These are phyloP conservation scores for Oryza meyeriana DNA, from an alignment of 176 grass and related monocot species.

Conservation along the genomic window DNA sequence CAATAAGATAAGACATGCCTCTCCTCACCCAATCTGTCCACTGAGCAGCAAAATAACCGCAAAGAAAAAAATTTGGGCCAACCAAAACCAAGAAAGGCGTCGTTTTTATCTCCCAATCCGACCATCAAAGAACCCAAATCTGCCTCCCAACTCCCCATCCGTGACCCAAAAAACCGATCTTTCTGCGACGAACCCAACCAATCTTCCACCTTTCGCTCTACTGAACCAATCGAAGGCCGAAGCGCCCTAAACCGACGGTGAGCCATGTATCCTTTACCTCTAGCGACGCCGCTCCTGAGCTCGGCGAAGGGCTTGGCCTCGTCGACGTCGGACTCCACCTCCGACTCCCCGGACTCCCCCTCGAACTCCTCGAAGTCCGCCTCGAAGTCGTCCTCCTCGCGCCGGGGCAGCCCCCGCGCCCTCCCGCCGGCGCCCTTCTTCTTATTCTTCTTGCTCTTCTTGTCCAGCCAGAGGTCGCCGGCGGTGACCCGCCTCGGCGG, in stretches of 20 bases:
- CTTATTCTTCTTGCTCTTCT: slow-evolving; percentile 34
- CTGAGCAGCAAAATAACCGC: not conserved
- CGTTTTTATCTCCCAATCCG: not conserved
- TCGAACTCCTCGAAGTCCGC: slow-evolving; percentile 35
- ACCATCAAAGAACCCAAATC: not conserved
- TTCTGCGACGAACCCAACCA: not conserved
- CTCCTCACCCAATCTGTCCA: not conserved
- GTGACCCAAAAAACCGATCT: not conserved
- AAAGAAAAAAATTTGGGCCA: not conserved
- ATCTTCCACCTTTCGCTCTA: not conserved
- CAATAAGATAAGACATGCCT: not conserved
- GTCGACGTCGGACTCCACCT: slow-evolving; percentile 44
- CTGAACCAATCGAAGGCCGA: not conserved
- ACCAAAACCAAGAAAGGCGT: not conserved
- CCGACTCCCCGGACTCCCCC: slow-evolving; percentile 53
- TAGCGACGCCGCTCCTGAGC: not conserved
- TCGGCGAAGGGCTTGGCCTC: slow-evolving; percentile 35
- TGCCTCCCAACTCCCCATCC: not conserved
- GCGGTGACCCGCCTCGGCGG: slow-evolving; percentile 40
- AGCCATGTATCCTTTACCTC: slow-evolving; percentile 32
- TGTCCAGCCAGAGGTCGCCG: slow-evolving; percentile 52
- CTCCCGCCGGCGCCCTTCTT: not conserved
- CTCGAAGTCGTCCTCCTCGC: slow-evolving; percentile 32
- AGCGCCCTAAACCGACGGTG: no score
- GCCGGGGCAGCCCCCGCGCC: not conserved